Evolutionary conservation across 1,284 basidiomycete species (phyloP).

Genomic region (Tilletia walkeri): DNA sequence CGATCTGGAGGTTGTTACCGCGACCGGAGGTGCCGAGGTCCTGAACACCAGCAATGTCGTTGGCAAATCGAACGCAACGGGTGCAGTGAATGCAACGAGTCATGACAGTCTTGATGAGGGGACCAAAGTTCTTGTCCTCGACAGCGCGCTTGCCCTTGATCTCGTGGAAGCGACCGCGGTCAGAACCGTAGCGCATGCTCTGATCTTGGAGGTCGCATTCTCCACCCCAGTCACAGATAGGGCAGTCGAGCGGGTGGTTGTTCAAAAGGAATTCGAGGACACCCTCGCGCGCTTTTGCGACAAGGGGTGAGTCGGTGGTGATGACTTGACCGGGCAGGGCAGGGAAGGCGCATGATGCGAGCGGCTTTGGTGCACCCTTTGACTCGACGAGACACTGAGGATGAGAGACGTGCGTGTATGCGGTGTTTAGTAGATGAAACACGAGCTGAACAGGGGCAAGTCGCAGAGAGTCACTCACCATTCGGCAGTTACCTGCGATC

Average conservation of each 20-base stretch:
- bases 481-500: constrained; percentile 55
- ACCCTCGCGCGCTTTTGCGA: constrained; percentile 85
- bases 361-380: constrained; percentile 86
- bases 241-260: constrained; percentile 97
- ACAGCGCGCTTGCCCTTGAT: constrained; percentile 95
- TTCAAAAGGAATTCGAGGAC: constrained; percentile 98
- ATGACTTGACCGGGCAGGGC: constrained; percentile 96
- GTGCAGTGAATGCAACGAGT: constrained; percentile 99
- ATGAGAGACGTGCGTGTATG: too few relatives aligned
- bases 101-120: constrained; percentile 98
- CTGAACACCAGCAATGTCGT: constrained; percentile 97
- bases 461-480: constrained; percentile 20
- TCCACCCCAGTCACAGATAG: constrained; percentile 77
- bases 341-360: constrained; percentile 77
- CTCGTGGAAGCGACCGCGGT: constrained; percentile 96
- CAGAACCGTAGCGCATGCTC: constrained; percentile 97
- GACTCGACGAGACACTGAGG: constrained; percentile 91
- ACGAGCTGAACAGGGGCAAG: neutral
- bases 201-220: constrained; percentile 99
- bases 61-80: constrained; percentile 96
- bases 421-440: neutral
- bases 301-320: constrained; percentile 89
- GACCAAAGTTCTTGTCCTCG: constrained; percentile 97
- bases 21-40: constrained; percentile 95
- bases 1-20: constrained; percentile 98